These are phyloP conservation scores for Funneliformis caledonium DNA, from an alignment of 371 early-diverging fungal species.

Conservation along the genomic window DNA sequence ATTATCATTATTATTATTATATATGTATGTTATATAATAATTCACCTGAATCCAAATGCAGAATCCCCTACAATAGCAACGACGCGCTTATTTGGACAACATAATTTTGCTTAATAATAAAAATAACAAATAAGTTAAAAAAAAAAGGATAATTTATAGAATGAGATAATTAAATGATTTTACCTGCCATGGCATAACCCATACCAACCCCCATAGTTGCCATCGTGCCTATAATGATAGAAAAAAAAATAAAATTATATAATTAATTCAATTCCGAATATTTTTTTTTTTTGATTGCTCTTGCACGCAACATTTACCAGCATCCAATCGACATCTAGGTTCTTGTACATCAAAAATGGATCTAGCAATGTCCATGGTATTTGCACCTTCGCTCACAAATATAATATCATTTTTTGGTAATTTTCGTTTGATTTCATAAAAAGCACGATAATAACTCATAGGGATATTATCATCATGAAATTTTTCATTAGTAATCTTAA, in stretches of 20 bases:
- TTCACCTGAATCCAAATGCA: slow-evolving; percentile 78
- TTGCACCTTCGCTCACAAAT: slow-evolving; percentile 80
- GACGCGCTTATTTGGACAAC: slow-evolving; percentile 58
- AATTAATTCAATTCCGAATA: background rate
- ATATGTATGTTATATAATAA: background rate
- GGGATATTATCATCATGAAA: slow-evolving; percentile 53
- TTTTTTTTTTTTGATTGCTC: background rate
- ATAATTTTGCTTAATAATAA: slow-evolving; percentile 56
- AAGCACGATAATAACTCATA: slow-evolving; percentile 74
- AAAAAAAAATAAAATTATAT: background rate
- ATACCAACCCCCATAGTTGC: slow-evolving; percentile 87
- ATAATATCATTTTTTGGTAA: slow-evolving; percentile 56
- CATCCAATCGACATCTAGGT: slow-evolving; percentile 76
- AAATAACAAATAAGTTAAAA: background rate
- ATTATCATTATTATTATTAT: background rate
- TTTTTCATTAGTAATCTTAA: slow-evolving; percentile 46
- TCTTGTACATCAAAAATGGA: slow-evolving; percentile 67
- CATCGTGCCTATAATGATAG: slow-evolving; percentile 56
- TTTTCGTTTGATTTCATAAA: slow-evolving; percentile 60
- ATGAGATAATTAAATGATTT: background rate
- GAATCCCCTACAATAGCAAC: slow-evolving; percentile 81
- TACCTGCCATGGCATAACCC: slow-evolving; percentile 77
- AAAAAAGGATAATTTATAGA: background rate
- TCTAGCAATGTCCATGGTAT: slow-evolving; percentile 87
- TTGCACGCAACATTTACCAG: slow-evolving; percentile 48